Base-by-base conservation (phyloP, 257 asterid species). In the Haberlea rhodopensis region DNA sequence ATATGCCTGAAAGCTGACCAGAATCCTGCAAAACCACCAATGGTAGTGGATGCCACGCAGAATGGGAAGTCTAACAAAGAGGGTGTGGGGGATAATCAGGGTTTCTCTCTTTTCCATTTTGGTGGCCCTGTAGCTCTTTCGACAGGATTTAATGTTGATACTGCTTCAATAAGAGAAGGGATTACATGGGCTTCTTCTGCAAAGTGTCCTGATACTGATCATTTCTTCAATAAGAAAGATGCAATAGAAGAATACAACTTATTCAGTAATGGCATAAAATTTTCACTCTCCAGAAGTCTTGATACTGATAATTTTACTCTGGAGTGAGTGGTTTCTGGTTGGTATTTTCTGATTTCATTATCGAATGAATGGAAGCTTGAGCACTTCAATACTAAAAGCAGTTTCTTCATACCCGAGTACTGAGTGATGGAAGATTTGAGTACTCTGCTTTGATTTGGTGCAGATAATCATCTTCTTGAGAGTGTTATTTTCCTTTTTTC, bases 41-140 rank as follows among this genome's bases (percentile, higher is more conserved):
- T 65, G 51, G 76, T 53, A 53, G 79, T 63, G 19, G 80, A 82
- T 67, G 65, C 63, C 48, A 79, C 60, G 48, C 73, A 71, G 63
- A 80, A 22, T 51, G 75, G 54, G 65, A 80, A 82, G 74, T 53
- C 81, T 20, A 80, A 76, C n/a, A 78, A 69, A 73, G 31, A 68
- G 65, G 86, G 69, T 22, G 63, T 29, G 29, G 81, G 68, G 60
- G 80, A 71, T 54, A 74, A 81, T 34, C 51, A 43, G 20, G 94
- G 84, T 61, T 90, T 94, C 84, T 94, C 99, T 60, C 96, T 94
- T 62, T 94, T 94, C 81, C 97, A 90, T 78, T 87, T 82, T 75
- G 95, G 96, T 48, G 92, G 96, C 32, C 97, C 97, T 24, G 88
- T 85, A 26, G 95, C 83, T 72, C 78, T 83, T 75, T 82, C 95